phyloP scores from a whole-genome alignment of 192 early-diverging fungal species.

The Funneliformis geosporum region DNA sequence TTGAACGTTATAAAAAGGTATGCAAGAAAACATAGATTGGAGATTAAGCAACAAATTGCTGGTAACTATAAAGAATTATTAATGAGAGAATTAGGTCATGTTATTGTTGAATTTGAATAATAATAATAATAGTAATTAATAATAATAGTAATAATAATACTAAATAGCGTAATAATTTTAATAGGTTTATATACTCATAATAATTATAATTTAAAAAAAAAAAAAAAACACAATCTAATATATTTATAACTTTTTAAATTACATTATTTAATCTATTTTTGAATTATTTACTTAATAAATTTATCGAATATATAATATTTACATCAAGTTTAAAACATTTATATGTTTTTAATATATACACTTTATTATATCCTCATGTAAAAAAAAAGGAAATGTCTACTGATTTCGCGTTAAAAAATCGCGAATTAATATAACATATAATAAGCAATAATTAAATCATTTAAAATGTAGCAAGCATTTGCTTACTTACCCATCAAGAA shows the following conservation, averaged over 20 bases:
- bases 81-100: constrained; percentile 9
- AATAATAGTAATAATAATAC: too few species aligned
- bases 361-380: background rate
- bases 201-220: too few species aligned
- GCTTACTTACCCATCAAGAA: background rate
- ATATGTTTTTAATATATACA: background rate
- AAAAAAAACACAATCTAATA: too few species aligned
- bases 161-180: too few species aligned
- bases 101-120: constrained; percentile 16
- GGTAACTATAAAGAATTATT: constrained; percentile 16
- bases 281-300: too few species aligned
- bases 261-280: too few species aligned
- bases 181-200: too few species aligned
- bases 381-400: background rate
- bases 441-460: background rate
- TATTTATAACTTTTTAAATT: too few species aligned
- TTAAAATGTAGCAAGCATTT: background rate
- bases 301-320: background rate
- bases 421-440: background rate
- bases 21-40: background rate
- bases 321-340: background rate
- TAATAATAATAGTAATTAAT: background rate
- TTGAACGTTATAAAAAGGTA: constrained; percentile 15
- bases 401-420: background rate
- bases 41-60: background rate